phyloP scores from a whole-genome alignment of 2,329 filamentous ascomycete species.

The Fusarium ramigenum region DNA sequence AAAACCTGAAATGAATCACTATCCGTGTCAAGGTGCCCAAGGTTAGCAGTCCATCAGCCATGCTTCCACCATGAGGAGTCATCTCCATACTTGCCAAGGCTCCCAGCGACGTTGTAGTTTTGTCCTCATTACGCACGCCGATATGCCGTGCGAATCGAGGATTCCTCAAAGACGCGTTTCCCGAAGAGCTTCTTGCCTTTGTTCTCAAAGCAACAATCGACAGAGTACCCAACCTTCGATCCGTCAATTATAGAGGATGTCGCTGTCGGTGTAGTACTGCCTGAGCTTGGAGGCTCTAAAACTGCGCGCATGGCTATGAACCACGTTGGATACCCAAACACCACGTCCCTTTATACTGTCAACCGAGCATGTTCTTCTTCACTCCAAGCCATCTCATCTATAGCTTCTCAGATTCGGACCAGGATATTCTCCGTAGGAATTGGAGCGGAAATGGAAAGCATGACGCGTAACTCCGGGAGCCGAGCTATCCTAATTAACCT shows the following conservation, averaged over 20 bases:
- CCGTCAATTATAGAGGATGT: constrained; percentile 74
- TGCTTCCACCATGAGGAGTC: not conserved
- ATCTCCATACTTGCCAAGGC: constrained; percentile 69
- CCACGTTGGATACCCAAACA: constrained; percentile 79
- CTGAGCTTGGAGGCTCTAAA: constrained; percentile 89
- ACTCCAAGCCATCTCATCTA: constrained; percentile 77
- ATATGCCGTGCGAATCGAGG: constrained; percentile 86
- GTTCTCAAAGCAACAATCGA: constrained; percentile 57
- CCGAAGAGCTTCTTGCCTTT: constrained; percentile 82
- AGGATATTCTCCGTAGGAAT: constrained; percentile 79
- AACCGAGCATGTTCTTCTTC: constrained; percentile 87
- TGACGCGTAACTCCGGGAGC: constrained; percentile 89
- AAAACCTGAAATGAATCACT: not conserved
- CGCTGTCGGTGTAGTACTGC: constrained; percentile 86
- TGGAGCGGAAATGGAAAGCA: constrained; percentile 93
- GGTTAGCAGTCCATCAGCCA: not conserved
- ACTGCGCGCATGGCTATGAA: constrained; percentile 90
- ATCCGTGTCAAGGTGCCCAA: not conserved
- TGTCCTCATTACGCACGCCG: constrained; percentile 89
- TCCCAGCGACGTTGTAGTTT: constrained; percentile 84
- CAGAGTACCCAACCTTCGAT: constrained; percentile 70
- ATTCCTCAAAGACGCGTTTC: constrained; percentile 85
- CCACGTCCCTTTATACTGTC: constrained; percentile 82
- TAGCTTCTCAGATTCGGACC: constrained; percentile 77
- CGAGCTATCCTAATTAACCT: constrained; percentile 82